Evolutionary conservation across 768 basidiomycete species (phyloP).

Genomic region (Panellus pusillus): DNA sequence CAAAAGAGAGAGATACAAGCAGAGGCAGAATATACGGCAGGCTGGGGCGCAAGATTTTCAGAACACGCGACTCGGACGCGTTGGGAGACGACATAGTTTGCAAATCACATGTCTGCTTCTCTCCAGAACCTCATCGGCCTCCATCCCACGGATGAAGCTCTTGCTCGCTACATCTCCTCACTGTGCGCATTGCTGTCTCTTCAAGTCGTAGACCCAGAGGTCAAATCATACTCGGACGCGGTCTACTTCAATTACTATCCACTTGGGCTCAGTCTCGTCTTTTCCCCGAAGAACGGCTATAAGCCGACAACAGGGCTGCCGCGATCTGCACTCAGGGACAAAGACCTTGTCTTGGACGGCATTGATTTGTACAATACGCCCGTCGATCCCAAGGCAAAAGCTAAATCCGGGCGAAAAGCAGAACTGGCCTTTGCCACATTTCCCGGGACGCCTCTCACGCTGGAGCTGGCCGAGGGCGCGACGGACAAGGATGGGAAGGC

Average conservation of each 20-base stretch:
- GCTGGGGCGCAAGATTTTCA: conserved; percentile 39
- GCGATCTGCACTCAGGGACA: conserved; percentile 48
- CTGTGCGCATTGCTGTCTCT: conserved; percentile 31
- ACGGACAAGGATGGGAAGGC: conserved; percentile 39
- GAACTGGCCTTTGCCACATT: conserved; percentile 59
- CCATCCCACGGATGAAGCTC: conserved; percentile 44
- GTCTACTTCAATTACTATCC: conserved; percentile 85
- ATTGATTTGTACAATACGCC: conserved; percentile 79
- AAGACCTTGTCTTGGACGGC: conserved; percentile 59
- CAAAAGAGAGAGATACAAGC: conserved; percentile 54
- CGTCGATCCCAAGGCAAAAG: conserved; percentile 27
- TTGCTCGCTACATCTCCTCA: conserved; percentile 44
- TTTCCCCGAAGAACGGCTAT: conserved; percentile 65
- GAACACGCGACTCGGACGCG: conserved; percentile 21
- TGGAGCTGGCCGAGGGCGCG: conserved; percentile 37
- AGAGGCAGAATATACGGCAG: conserved; percentile 61
- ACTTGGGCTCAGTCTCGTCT: conserved; percentile 82
- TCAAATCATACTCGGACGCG: conserved; percentile 79
- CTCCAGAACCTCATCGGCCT: conserved; percentile 49
- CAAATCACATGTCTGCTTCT: conserved; percentile 6
- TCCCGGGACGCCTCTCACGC: conserved; percentile 51
- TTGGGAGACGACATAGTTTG: neutral
- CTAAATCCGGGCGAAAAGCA: conserved; percentile 41
- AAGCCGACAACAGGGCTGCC: conserved; percentile 49
- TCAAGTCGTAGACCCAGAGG: conserved; percentile 45